Conservation (phyloP, 2,329 filamentous ascomycete species). For the Penicillium sp. region DNA sequence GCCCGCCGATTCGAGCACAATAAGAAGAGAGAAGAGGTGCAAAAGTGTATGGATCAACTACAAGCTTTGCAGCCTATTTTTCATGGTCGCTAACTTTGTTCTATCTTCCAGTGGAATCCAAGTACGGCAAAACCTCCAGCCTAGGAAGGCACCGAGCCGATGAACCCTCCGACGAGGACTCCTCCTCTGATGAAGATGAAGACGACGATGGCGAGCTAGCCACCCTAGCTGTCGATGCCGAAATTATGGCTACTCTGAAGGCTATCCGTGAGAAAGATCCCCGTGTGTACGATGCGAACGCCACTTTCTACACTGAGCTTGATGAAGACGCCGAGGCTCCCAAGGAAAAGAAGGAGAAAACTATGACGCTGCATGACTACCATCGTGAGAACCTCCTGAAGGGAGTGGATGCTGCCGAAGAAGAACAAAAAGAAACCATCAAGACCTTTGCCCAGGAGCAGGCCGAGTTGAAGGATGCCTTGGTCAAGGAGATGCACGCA, state of each 20-base stretch:
- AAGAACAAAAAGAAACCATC: slow-evolving; percentile 56
- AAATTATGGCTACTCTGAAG: slow-evolving; percentile 84
- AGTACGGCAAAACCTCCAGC: slow-evolving; percentile 65
- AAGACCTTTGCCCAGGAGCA: slow-evolving; percentile 89
- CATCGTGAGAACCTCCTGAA: slow-evolving; percentile 87
- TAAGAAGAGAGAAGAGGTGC: slow-evolving; percentile 90
- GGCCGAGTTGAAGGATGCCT: slow-evolving; percentile 75
- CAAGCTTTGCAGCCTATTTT: too few species aligned
- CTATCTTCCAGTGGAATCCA: slow-evolving; percentile 77
- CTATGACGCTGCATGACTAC: slow-evolving; percentile 86
- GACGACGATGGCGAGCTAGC: slow-evolving; percentile 89
- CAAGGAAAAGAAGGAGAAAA: slow-evolving; percentile 73
- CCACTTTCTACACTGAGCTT: slow-evolving; percentile 75
- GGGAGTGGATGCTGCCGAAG: slow-evolving; percentile 67
- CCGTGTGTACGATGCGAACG: slow-evolving; percentile 80
- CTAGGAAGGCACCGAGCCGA: slow-evolving; percentile 46
- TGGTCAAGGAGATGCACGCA: slow-evolving; percentile 81
- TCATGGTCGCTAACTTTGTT: slow-evolving; percentile 4
- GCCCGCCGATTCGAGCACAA: slow-evolving; percentile 93
- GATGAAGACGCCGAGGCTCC: slow-evolving; percentile 49
- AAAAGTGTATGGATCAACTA: slow-evolving; percentile 50
- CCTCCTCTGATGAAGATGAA: slow-evolving; percentile 77
- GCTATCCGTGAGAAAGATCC: slow-evolving; percentile 93
- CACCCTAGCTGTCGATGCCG: slow-evolving; percentile 81
- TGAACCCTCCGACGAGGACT: slow-evolving; percentile 65